These are phyloP conservation scores for Rhododendron ovatum DNA, from an alignment of 148 eudicot species.

Conservation along the genomic window DNA sequence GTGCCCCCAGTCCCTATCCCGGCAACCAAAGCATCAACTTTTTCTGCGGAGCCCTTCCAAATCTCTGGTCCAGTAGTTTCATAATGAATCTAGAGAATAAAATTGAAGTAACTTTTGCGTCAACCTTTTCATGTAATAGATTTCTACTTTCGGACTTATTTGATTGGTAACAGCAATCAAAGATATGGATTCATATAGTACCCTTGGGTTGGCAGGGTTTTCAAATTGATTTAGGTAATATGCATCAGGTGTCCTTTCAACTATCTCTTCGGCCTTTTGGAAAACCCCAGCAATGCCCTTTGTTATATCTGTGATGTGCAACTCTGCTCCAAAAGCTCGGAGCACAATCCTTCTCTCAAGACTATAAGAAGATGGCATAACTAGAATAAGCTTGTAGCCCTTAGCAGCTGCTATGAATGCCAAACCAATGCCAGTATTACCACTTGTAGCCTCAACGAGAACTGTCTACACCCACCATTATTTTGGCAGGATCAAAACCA, in stretches of 20 bases:
- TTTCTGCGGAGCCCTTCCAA: constrained; percentile 64
- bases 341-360: constrained; percentile 64
- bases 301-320: constrained; percentile 45
- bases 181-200: constrained; percentile 15
- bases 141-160: not conserved
- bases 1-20: constrained; percentile 91
- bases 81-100: constrained; percentile 54
- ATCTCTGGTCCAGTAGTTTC: constrained; percentile 94
- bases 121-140: not conserved
- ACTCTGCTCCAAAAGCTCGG: constrained; percentile 73
- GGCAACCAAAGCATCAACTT: constrained; percentile 66
- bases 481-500: not conserved
- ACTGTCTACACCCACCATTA: constrained; percentile 45
- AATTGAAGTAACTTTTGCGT: not conserved
- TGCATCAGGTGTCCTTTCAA: constrained; percentile 57
- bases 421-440: constrained; percentile 89
- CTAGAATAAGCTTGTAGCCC: constrained; percentile 69
- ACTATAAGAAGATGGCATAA: constrained; percentile 61
- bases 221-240: constrained; percentile 59
- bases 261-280: constrained; percentile 46
- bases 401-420: constrained; percentile 80
- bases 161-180: not conserved
- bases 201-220: constrained; percentile 85
- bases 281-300: constrained; percentile 47
- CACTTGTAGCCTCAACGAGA: constrained; percentile 75